Conservation (phyloP, 768 basidiomycete species). For the Lyophyllum shimeji region DNA sequence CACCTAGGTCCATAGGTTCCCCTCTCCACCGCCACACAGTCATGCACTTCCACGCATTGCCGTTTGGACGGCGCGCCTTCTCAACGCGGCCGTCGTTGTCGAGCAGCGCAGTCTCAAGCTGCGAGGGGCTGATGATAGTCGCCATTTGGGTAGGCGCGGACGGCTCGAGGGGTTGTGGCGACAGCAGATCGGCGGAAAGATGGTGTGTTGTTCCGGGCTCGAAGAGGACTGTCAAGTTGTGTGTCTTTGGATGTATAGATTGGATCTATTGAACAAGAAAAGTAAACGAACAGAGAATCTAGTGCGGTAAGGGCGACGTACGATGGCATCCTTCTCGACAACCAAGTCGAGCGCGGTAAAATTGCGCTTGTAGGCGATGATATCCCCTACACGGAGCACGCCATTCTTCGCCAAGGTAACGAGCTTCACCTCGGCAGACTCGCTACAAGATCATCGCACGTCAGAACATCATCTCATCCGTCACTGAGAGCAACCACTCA, state of each 20-base stretch:
- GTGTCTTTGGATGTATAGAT: slow-evolving; percentile 39
- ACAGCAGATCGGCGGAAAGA: slow-evolving; percentile 37
- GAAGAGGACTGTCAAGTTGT: slow-evolving; percentile 42
- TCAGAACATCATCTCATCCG: not conserved
- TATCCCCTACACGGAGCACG: slow-evolving; percentile 50
- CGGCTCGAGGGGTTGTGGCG: slow-evolving; percentile 26
- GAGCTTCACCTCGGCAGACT: slow-evolving; percentile 45
- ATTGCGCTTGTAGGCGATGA: slow-evolving; percentile 52
- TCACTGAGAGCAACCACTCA: slow-evolving; percentile 17
- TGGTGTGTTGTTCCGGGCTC: slow-evolving; percentile 33
- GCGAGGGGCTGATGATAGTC: slow-evolving; percentile 41
- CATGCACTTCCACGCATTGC: slow-evolving; percentile 58
- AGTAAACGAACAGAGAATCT: not conserved
- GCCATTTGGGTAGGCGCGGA: slow-evolving; percentile 29
- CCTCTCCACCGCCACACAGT: slow-evolving; percentile 54
- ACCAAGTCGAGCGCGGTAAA: slow-evolving; percentile 37
- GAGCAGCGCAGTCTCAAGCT: slow-evolving; percentile 51
- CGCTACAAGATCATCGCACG: slow-evolving; percentile 19
- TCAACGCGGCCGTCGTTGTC: slow-evolving; percentile 52
- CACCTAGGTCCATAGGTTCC: slow-evolving; percentile 22
- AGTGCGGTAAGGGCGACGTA: slow-evolving; percentile 22
- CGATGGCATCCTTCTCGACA: slow-evolving; percentile 59
- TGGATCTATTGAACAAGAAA: slow-evolving; percentile 35
- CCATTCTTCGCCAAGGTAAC: slow-evolving; percentile 42
- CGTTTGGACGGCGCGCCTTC: slow-evolving; percentile 39